Percentiles rank a stretch among this genome's conserved stretches.
Conservation (phyloP, 2,329 filamentous ascomycete species). For the Colletotrichum noveboracense region DNA sequence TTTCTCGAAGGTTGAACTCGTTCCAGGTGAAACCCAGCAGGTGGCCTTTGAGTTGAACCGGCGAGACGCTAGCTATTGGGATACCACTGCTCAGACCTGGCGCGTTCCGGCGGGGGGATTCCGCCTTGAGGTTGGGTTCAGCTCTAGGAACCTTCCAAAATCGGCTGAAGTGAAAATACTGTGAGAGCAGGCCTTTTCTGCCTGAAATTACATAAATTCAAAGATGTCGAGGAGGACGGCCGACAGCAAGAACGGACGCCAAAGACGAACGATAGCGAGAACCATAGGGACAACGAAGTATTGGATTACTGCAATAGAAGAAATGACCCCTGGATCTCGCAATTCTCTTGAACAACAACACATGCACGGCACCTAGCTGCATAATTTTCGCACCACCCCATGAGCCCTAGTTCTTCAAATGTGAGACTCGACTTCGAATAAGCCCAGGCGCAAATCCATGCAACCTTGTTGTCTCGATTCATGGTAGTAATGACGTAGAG, state of each 20-base stretch:
- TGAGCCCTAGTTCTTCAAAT: too few relatives aligned
- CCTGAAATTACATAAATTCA: background rate
- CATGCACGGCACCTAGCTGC: too few relatives aligned
- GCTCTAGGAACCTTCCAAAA: background rate
- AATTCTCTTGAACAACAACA: too few relatives aligned
- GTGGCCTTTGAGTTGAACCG: conserved; percentile 62
- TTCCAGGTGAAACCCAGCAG: conserved; percentile 47
- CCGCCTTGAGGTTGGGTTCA: conserved; percentile 41
- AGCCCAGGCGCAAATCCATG: too few relatives aligned
- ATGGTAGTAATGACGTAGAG: background rate
- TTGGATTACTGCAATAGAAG: too few relatives aligned
- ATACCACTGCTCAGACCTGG: conserved; percentile 65
- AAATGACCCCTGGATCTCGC: too few relatives aligned
- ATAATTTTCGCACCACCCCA: too few relatives aligned
- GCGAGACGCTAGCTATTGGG: conserved; percentile 72
- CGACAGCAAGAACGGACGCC: too few relatives aligned
- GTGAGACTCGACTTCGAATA: too few relatives aligned
- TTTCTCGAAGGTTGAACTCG: conserved; percentile 65
- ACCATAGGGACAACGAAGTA: too few relatives aligned
- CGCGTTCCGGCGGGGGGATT: conserved; percentile 49
- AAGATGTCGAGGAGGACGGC: too few relatives aligned
- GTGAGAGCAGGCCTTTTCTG: background rate
- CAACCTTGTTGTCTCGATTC: background rate
- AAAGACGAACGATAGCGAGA: too few relatives aligned
- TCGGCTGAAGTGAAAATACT: background rate